phyloP scores from a whole-genome alignment of 1,139 yeast species.

The Waltiozyma sp. region DNA sequence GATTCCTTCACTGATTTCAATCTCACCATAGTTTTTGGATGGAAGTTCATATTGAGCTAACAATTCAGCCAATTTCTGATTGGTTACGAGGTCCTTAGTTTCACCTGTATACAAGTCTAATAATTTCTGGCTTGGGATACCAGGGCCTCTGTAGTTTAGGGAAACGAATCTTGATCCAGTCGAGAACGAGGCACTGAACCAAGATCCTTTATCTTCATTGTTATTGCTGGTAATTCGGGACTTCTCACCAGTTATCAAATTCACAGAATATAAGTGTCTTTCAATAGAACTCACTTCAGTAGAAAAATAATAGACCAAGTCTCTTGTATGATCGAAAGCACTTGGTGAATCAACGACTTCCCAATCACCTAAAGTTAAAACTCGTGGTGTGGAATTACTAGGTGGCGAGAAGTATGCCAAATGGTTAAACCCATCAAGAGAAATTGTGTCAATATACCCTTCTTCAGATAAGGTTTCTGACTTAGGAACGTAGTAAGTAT shows the following conservation, averaged over 20 bases:
- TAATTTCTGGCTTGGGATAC: constrained; percentile 53
- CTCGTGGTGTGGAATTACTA: constrained; percentile 32
- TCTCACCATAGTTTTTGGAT: constrained; percentile 29
- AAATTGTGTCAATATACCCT: constrained; percentile 70
- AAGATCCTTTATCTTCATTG: constrained; percentile 29
- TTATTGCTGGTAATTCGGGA: constrained; percentile 43
- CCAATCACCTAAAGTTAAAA: constrained; percentile 58
- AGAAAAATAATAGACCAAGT: constrained; percentile 55
- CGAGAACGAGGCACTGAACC: constrained; percentile 58
- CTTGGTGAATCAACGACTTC: constrained; percentile 58
- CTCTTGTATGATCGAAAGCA: constrained; percentile 43
- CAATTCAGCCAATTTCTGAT: constrained; percentile 29
- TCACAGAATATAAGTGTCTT: constrained; percentile 48
- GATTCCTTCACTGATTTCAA: constrained; percentile 35
- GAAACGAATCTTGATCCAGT: constrained; percentile 54
- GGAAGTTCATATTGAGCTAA: constrained; percentile 41
- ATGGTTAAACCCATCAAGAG: constrained; percentile 55
- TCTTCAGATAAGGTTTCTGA: constrained; percentile 34
- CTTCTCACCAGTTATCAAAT: constrained; percentile 29
- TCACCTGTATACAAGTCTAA: constrained; percentile 33
- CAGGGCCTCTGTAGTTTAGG: constrained; percentile 54
- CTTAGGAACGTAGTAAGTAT: constrained; percentile 60
- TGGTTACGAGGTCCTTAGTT: constrained; percentile 33
- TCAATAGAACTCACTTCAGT: constrained; percentile 52
- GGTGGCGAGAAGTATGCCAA: constrained; percentile 59